A percentile compares a stretch with the other conserved stretches of the same genome.
These are phyloP conservation scores for Cercospora sp. DNA, from an alignment of 2,329 filamentous ascomycete genomes.

Conservation along the genomic window DNA sequence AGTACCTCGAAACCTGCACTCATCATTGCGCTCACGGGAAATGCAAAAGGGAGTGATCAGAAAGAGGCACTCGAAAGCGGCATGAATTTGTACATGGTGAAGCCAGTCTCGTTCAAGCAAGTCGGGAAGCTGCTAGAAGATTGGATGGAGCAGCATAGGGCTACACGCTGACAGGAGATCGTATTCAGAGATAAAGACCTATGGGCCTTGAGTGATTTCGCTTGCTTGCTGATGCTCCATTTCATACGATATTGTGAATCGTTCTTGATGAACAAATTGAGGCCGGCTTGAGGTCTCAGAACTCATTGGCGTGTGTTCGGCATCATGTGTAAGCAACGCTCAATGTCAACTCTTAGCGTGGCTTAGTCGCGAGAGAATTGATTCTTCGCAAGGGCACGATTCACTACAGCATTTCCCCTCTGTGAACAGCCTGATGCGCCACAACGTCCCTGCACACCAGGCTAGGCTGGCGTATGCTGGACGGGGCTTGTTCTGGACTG, in stretches of 20 bases:
- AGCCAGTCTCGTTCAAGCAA: conserved; percentile 37
- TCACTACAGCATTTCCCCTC: not conserved
- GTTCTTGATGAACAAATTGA: not conserved
- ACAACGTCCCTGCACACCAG: too few relatives aligned
- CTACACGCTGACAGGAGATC: not conserved
- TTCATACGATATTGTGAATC: not conserved
- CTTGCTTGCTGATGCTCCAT: not conserved
- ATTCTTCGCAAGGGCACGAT: not conserved
- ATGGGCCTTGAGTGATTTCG: not conserved
- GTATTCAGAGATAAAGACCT: not conserved
- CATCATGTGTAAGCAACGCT: not conserved
- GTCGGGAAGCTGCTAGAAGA: conserved; percentile 24
- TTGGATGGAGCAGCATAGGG: conserved; percentile 18
- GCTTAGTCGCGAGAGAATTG: too few relatives aligned
- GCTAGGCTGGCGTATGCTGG: not conserved
- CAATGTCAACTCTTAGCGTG: too few relatives aligned
- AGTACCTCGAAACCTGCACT: conserved; percentile 6
- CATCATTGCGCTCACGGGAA: conserved; percentile 39
- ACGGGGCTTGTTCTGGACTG: not conserved
- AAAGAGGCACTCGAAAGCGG: conserved; percentile 34
- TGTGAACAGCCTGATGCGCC: not conserved
- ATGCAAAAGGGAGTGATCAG: conserved; percentile 32
- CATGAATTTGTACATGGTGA: conserved; percentile 38
- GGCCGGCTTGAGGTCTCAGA: not conserved
- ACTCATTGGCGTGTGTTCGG: not conserved